phyloP scores from a whole-genome alignment of 306 rosid genomes.

The Abrus pulchellus region DNA sequence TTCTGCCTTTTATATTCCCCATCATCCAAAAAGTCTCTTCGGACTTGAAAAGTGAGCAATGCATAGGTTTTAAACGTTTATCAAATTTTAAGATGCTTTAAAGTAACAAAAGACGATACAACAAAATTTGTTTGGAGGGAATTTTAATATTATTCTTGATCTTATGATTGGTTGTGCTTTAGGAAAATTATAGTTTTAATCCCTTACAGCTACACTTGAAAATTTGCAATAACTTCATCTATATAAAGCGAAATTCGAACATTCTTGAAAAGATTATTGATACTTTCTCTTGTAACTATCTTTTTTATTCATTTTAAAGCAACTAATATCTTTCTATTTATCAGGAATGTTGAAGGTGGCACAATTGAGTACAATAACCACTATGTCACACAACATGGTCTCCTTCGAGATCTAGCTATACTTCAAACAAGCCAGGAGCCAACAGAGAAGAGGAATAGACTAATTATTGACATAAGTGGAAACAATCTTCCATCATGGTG shows the following conservation, averaged over 20 bases:
- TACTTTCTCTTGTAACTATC: background rate
- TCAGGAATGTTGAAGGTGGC: constrained; percentile 51
- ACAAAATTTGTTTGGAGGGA: too few relatives aligned
- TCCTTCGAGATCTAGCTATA: constrained; percentile 69
- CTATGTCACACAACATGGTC: constrained; percentile 56
- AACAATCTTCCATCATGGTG: constrained; percentile 62
- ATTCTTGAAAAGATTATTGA: background rate
- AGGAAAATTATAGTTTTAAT: too few relatives aligned
- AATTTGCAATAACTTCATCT: too few relatives aligned
- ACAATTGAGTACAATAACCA: constrained; percentile 48
- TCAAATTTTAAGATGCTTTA: too few relatives aligned
- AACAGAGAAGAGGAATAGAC: constrained; percentile 50
- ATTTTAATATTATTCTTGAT: too few relatives aligned
- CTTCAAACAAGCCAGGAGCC: constrained; percentile 48
- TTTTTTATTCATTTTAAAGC: background rate
- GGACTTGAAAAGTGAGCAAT: too few relatives aligned
- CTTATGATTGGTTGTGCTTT: too few relatives aligned
- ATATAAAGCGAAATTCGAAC: background rate
- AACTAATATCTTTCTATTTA: background rate
- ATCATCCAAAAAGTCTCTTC: too few relatives aligned
- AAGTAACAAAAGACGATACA: too few relatives aligned
- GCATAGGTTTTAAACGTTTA: too few relatives aligned
- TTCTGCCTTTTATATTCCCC: too few relatives aligned
- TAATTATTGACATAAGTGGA: constrained; percentile 51
- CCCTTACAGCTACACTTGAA: too few relatives aligned